These are phyloP conservation scores for Daldinia eschscholtzii DNA, from an alignment of 2,329 filamentous ascomycete genomes.

Conservation along the genomic window DNA sequence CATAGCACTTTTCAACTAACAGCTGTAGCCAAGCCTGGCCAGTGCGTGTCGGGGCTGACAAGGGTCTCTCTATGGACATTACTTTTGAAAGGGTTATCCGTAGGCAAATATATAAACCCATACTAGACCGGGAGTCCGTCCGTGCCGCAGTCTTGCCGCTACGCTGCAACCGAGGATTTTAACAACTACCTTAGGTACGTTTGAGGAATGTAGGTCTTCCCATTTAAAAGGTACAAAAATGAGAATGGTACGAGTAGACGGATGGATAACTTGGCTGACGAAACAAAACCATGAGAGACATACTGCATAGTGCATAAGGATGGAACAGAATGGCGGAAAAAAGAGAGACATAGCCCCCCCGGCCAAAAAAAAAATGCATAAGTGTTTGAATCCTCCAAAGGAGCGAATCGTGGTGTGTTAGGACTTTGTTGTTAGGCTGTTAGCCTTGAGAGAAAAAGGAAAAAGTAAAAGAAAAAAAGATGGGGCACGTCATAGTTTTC, in stretches of 20 bases:
- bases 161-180: slow-evolving; percentile 27
- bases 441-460: neutral
- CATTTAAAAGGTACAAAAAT: neutral
- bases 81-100: too few species aligned
- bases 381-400: slow-evolving; percentile 8
- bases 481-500: slow-evolving; percentile 36
- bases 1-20: too few species aligned
- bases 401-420: neutral
- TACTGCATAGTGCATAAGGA: slow-evolving; percentile 12
- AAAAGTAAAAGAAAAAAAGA: neutral
- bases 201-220: slow-evolving; percentile 4
- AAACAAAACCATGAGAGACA: slow-evolving; percentile 14
- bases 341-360: slow-evolving; percentile 28
- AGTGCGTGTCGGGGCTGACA: too few species aligned
- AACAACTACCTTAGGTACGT: neutral
- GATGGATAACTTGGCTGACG: slow-evolving; percentile 18
- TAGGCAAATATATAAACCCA: neutral
- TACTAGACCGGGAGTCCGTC: neutral
- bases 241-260: slow-evolving; percentile 16
- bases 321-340: neutral
- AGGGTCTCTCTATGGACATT: too few species aligned
- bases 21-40: too few species aligned
- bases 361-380: slow-evolving; percentile 4
- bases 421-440: neutral
- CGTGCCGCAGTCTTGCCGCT: slow-evolving; percentile 22